phyloP scores from a whole-genome alignment of 352 stramenopile genomes.

The Globisporangium spinosum region DNA sequence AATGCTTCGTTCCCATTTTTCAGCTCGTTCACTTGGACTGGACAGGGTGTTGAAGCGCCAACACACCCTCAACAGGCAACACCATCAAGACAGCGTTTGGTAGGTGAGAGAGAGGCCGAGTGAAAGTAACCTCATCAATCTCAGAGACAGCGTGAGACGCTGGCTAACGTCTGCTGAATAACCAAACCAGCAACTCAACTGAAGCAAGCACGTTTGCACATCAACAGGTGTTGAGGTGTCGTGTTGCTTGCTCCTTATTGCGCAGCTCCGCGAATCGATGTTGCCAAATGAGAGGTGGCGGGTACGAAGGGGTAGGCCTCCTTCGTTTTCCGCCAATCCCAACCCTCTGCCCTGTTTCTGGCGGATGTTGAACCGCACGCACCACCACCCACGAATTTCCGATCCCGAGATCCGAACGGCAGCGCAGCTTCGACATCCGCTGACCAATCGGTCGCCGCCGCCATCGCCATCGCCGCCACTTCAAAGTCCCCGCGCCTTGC shows the following conservation, averaged over 20 bases:
- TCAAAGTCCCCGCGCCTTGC: neutral
- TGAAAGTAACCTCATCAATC: neutral
- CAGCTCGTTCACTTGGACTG: neutral
- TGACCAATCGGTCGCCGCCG: neutral
- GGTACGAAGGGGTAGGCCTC: conserved; percentile 1
- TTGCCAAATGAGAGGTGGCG: neutral
- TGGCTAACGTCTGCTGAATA: neutral
- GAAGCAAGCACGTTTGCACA: conserved; percentile 6
- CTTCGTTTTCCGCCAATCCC: neutral
- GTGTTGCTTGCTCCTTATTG: neutral
- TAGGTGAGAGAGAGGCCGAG: neutral
- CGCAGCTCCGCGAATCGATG: too few species aligned
- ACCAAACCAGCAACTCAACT: neutral
- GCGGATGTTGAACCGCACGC: conserved; percentile 7
- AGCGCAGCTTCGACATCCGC: conserved; percentile 5
- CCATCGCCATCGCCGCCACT: neutral
- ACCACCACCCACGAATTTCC: conserved; percentile 6
- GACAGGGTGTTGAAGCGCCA: neutral
- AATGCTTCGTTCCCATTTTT: neutral
- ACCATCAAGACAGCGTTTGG: neutral
- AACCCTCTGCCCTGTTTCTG: neutral
- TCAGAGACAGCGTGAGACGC: too few species aligned
- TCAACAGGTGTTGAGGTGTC: neutral
- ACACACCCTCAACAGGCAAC: neutral
- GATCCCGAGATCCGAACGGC: neutral